Evolutionary conservation across 139 green algal species (phyloP), one percentile per base, ranked within the genome.

Genomic region (Coelastrella sp.): DNA sequence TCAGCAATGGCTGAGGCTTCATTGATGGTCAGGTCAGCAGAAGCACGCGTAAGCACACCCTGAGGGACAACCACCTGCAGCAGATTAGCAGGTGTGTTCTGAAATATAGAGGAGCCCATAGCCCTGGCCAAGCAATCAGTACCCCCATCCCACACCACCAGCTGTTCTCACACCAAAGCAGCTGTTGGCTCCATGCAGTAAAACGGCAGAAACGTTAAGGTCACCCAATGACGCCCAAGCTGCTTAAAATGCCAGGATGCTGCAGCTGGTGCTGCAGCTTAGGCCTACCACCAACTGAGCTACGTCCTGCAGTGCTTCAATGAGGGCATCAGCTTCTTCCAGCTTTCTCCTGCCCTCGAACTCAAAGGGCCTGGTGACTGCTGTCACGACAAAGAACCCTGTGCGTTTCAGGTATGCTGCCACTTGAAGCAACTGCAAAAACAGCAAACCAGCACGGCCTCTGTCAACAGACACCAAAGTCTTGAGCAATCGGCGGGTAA

Each of bases 1-100:
- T 98, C 95, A 2, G 96, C 94, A 61, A 98, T 97, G 32, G 92
- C 91, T 7, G 93, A 95, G 11, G 96, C 96, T 71, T 98, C 89
- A 1, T 92, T 88, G 80, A 98, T 94, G 1, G 96, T 98, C 86
- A 98, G 93, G 85, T 96, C 93, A 64, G 92, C 85, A 56, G 71
- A 92, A 7, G 93, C 94, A 20, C 89, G 88, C 5, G 80, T 92
- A 14, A 96, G 88, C 88, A 95, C 92, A 71, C 90, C 92, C 89
- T 96, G 94, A 56, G 92, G 81, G 14, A 96, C 92, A 14, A 95
- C 92, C 7, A 95, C 95, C 94, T 96, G n/a, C n/a, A n/a, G n/a
- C n/a, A n/a, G n/a, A n/a, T n/a, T n/a, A n/a, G n/a, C n/a, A n/a
- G n/a, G n/a, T n/a, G n/a, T n/a, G n/a, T n/a, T n/a, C n/a, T n/a